Evolutionary conservation across 1,139 yeast genomes (phyloP), one percentile per base, ranked within the genome.

Genomic region (Candida neerlandica): DNA sequence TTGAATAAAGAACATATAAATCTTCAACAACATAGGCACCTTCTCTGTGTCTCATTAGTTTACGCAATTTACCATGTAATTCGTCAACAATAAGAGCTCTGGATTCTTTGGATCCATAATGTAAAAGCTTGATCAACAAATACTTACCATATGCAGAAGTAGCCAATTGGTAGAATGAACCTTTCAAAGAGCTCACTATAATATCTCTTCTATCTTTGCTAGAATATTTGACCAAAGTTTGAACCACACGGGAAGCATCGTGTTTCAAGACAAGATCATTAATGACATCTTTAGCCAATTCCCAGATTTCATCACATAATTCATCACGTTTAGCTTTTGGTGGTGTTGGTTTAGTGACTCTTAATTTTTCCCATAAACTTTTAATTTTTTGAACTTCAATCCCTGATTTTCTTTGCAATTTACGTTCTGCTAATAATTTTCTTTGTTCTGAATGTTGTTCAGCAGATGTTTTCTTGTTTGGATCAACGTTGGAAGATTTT

Each of bases 1-100:
- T 84, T 4, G 97, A 82, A 67, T 92, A 94, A 56, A 91, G 82
- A 27, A 91, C 89, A 66, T 78, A 94, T 60, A 91, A 79, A 75
- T 94, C 99, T 71, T 94, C 98, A 56, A 92, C 92, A 38, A 94
- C 98, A 63, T 94, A 91, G n/a, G 98, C 98, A 71, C 98, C 99
- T 77, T 94, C 98, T 71, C 87, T 86, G 70, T 94, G 98, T 77
- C 96, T 85, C 95, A 94, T 91, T 56, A 94, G 78, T 69, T 90
- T 92, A 66, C 97, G 79, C 60, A 90, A 81, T 61, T 86, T 86
- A 47, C 98, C 98, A 63, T 91, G 96, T 55, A 94, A 78, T 70
- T 90, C 97, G 63, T 86, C 80, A 50, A 92, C 80, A 50, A 94
- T 88, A 35, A 81, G 62, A 49, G 83, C 85, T 60, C 96, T 81